Base-by-base conservation (phyloP, 345 rosid genomes). In the Carallia brachiata region DNA sequence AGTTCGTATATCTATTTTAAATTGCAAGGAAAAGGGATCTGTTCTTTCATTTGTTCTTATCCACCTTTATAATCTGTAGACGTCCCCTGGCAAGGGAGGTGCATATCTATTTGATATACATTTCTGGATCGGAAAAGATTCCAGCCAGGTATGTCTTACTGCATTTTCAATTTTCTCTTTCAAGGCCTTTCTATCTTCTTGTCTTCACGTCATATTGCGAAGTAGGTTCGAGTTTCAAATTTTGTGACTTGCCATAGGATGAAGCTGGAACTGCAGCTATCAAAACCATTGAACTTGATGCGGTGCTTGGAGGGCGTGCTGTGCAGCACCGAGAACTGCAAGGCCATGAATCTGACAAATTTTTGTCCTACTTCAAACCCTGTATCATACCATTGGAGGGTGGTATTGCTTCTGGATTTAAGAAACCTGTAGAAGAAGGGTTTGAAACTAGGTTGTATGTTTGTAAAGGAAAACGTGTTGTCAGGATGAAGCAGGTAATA, bases 221-320 rank as follows among this genome's bases (percentile, higher is more conserved):
- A 66, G 34, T 77, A 52, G 39, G 59, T 60, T 66, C 7, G 70
- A 55, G n/a, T 55, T 55, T 59, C 36, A 39, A 59, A 78, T 72
- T 36, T 28, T 17, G 65, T 53, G 37, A 59, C 60, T 72, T 64
- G 50, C 61, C 57, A 62, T 72, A 95, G 99, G 99, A 95, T 84
- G 99, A 92, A 84, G 92, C 99, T 67, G 99, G 99, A 82, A 89
- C 97, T 15, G 98, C 96, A 69, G 99, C 99, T 73, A 85, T 92
- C 69, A 95, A 95, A 82, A 86, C 99, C 67, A 89, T 95, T 69
- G 98, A 95, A 79, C 96, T 95, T 63, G 99, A 95, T 86, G 88
- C 92, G 61, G 86, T 69, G 70, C 94, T 95, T 68, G 99, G 99
- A 71, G 99, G 99, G 64, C 98, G 98, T 71, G 99, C 99, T 27